Percentiles rank a stretch among this genome's conserved stretches.
Conservation (phyloP, 352 stramenopile genomes). For the Pythium aphanidermatum region DNA sequence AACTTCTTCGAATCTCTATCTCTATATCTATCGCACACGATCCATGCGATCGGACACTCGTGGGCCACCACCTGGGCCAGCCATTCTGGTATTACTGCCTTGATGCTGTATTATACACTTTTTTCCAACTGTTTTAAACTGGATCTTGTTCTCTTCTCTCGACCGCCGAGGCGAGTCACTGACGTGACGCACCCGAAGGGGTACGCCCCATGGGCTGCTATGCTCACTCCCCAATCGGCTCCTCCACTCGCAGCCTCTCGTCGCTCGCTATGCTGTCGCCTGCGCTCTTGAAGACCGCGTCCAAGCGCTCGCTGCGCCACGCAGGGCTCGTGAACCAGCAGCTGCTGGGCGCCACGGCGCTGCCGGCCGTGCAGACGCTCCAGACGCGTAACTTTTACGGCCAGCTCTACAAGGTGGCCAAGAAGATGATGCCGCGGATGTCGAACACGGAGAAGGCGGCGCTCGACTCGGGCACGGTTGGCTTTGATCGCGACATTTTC, state of each 20-base stretch:
- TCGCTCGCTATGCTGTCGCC: slow-evolving; percentile 25
- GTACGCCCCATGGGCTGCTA: not conserved
- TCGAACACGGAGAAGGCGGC: slow-evolving; percentile 94
- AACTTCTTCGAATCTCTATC: no score
- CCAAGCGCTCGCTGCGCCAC: slow-evolving; percentile 27
- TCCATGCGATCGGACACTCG: no score
- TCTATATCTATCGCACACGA: no score
- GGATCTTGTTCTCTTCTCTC: slow-evolving; percentile 3
- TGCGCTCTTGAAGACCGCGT: slow-evolving; percentile 33
- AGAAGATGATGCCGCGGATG: slow-evolving; percentile 95
- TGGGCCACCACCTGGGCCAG: not conserved
- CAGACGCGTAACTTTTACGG: slow-evolving; percentile 84
- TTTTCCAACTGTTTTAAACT: slow-evolving; percentile 12
- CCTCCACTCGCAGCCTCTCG: not conserved
- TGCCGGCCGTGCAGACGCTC: slow-evolving; percentile 45
- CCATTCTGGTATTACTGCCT: not conserved
- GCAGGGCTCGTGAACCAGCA: slow-evolving; percentile 4
- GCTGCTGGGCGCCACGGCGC: slow-evolving; percentile 14
- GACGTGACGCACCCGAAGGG: slow-evolving; percentile 18
- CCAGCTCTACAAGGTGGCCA: slow-evolving; percentile 90
- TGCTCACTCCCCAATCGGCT: not conserved
- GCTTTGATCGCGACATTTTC: slow-evolving; percentile 98
- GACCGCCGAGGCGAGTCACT: slow-evolving; percentile 13
- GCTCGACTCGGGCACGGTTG: slow-evolving; percentile 93
- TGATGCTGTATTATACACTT: not conserved